Evolutionary conservation across 176 grass and related monocot genomes (phyloP), one percentile per base, ranked within the genome.

Genomic region (Phoenix dactylifera): DNA sequence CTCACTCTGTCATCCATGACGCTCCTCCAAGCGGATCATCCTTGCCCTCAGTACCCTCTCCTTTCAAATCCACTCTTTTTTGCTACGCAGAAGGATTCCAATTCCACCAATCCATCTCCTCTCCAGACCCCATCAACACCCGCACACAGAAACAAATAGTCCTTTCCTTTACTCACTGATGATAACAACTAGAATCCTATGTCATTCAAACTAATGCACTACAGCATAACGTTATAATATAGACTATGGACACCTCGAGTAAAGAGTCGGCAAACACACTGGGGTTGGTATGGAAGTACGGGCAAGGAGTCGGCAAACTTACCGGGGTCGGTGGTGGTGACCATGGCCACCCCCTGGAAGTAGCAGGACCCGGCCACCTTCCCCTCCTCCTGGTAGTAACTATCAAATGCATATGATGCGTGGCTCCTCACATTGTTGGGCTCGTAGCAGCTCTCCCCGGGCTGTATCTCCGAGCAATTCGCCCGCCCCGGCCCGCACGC

Each of bases 291-390:
- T 5, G 1, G 0, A 30, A 30, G 28, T 30, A 30, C 1, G 6
- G 28, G 5, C 5, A 30, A 6, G 28, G 28, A 30, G 35, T 44
- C 9, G 9, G 35, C 35, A 72, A 14, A 83, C 84, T 89, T 65
- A 98, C 93, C 92, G 6, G 93, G 93, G 69, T 98, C 88, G 4
- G 82, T 83, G 64, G 93, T 92, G 70, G 88, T 92, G 88, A 98
- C 73, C 82, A 92, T 88, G 52, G 86, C 93, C 60, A 60, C 79
- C 48, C 93, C 88, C 72, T 92, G 87, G 82, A 98, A 98, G 76
- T 89, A 92, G 81, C 93, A 98, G 0, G 87, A 92, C 0, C 88
- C 93, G 12, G 76, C 77, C 17, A 71, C 88, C 75, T 76, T 85
- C 24, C 88, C 79, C 69, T 89, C 72, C 56, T 49, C 74, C 76